These are phyloP conservation scores for Microbotryum saponariae DNA, from an alignment of 1,284 basidiomycete species.

Conservation along the genomic window DNA sequence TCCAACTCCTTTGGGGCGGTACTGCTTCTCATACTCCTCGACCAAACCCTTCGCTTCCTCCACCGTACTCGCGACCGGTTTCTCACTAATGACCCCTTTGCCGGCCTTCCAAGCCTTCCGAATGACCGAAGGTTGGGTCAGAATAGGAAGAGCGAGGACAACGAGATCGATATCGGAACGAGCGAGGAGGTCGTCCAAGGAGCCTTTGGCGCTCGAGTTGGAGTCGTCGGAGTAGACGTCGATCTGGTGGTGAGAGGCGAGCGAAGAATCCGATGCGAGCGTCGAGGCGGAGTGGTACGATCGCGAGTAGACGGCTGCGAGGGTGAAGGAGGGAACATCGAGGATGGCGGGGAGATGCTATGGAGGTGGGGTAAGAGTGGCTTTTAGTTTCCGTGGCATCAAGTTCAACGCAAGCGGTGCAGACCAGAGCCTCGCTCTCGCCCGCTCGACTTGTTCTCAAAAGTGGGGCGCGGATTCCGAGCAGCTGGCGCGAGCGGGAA, in stretches of 20 bases:
- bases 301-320: constrained; percentile 33
- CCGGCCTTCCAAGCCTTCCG: constrained; percentile 53
- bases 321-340: constrained; percentile 1
- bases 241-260: constrained; percentile 35
- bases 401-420: background rate
- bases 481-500: background rate
- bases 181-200: constrained; percentile 58
- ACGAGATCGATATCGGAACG: constrained; percentile 62
- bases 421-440: background rate
- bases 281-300: constrained; percentile 14
- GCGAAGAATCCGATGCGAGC: constrained; percentile 5
- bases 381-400: background rate
- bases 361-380: background rate
- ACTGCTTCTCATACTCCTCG: constrained; percentile 55
- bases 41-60: constrained; percentile 57
- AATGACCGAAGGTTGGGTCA: constrained; percentile 60
- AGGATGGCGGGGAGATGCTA: constrained; percentile 32
- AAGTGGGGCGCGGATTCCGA: background rate
- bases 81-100: constrained; percentile 78
- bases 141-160: constrained; percentile 69
- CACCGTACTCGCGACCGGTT: constrained; percentile 70
- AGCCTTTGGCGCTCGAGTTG: constrained; percentile 30
- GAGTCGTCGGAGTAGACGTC: constrained; percentile 53
- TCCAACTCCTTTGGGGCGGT: constrained; percentile 60
- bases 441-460: background rate